Conservation (phyloP, 2,329 filamentous ascomycete species). For the Chaetomium olivaceum region DNA sequence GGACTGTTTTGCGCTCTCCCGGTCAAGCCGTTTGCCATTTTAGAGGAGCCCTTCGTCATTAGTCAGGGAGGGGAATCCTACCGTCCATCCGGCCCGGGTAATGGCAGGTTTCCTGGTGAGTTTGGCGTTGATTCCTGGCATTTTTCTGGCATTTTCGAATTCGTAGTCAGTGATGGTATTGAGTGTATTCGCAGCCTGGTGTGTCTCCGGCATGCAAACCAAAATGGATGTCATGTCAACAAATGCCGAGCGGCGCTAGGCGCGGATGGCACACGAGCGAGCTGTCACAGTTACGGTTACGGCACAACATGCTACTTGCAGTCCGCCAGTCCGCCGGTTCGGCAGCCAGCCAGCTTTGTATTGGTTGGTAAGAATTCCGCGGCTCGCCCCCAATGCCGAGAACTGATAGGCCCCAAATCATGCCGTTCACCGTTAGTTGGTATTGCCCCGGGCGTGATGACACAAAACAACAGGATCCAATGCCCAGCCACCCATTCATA, state of each 20-base stretch:
- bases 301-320: conserved; percentile 5
- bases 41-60: background rate
- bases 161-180: no score
- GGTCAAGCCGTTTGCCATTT: background rate
- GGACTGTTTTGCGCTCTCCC: background rate
- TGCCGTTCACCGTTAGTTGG: conserved; percentile 7
- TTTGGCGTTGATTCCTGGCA: background rate
- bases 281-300: conserved; percentile 16
- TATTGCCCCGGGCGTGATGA: background rate
- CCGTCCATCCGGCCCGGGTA: background rate
- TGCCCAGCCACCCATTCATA: conserved; percentile 2
- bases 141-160: no score
- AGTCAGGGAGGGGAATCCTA: background rate
- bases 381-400: conserved; percentile 5
- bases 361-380: conserved; percentile 16
- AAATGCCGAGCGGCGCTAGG: conserved; percentile 12
- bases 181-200: background rate
- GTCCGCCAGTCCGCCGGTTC: no score
- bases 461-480: background rate
- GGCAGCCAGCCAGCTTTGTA: conserved; percentile 3
- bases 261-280: background rate
- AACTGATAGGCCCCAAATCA: conserved; percentile 15
- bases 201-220: background rate
- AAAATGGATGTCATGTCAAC: background rate
- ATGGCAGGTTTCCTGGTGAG: background rate